phyloP scores from a whole-genome alignment of 495 filamentous ascomycete genomes.

The Xylaria telfairii region DNA sequence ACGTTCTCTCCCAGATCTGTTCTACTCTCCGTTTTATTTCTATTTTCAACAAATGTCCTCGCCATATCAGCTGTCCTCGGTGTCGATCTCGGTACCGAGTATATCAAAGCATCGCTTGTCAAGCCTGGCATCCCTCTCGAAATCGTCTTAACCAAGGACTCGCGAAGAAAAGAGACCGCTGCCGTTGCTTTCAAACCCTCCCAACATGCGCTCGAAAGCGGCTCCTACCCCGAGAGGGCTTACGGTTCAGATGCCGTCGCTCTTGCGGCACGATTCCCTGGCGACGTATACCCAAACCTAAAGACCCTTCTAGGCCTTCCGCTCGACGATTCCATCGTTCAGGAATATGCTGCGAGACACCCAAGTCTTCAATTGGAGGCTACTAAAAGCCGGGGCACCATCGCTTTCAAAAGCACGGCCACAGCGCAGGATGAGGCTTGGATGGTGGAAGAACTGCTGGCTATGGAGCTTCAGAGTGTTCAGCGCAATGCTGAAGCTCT shows the following conservation, averaged over 20 bases:
- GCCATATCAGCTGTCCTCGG: constrained; percentile 79
- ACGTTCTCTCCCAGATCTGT: constrained; percentile 49
- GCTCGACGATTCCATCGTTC: constrained; percentile 64
- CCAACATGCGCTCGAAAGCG: constrained; percentile 60
- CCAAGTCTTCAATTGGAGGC: constrained; percentile 68
- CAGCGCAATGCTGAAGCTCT: constrained; percentile 83
- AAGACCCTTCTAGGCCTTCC: constrained; percentile 82
- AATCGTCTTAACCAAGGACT: constrained; percentile 98
- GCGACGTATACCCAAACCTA: constrained; percentile 92
- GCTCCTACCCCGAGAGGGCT: constrained; percentile 80
- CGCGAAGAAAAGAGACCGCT: constrained; percentile 90
- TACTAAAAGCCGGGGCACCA: constrained; percentile 68
- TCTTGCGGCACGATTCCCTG: constrained; percentile 83
- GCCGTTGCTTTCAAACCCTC: constrained; percentile 93
- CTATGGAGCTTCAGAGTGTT: constrained; percentile 94
- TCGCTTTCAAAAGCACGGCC: constrained; percentile 73
- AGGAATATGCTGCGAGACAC: constrained; percentile 72
- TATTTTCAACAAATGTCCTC: constrained; percentile 57
- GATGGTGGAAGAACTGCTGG: constrained; percentile 89
- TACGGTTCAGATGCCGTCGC: constrained; percentile 93
- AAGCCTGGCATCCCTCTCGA: constrained; percentile 98
- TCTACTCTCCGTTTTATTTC: constrained; percentile 53
- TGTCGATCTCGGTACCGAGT: constrained; percentile 94
- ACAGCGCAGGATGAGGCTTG: constrained; percentile 72
- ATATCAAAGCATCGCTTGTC: constrained; percentile 94